A percentile compares a stretch with the other conserved stretches of the same genome.
Evolutionary conservation across 192 early-diverging fungal genomes (phyloP).

Genomic region (Podila verticillata): DNA sequence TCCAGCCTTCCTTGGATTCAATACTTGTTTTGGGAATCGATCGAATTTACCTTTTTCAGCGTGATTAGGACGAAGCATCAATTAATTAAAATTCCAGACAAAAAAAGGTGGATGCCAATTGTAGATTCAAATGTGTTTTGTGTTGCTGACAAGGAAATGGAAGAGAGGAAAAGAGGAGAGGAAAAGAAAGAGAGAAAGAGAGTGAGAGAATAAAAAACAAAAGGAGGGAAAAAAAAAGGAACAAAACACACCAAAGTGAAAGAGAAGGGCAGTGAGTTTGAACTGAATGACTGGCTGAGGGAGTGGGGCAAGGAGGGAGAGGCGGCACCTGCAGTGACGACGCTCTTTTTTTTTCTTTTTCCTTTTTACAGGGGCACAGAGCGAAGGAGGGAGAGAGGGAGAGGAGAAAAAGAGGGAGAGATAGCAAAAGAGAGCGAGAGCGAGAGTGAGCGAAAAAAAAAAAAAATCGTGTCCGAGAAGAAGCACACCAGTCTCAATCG

Average conservation of each 20-base stretch:
- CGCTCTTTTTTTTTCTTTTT: too few species aligned
- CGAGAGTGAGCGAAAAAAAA: conserved; percentile 1
- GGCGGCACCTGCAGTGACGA: too few species aligned
- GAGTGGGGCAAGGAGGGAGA: too few species aligned
- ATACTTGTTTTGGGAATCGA: too few species aligned
- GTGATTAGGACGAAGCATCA: too few species aligned
- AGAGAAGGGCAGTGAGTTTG: not conserved
- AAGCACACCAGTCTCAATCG: not conserved
- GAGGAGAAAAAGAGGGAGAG: not conserved
- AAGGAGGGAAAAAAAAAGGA: not conserved
- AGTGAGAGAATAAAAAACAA: conserved; percentile 1
- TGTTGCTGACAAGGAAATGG: not conserved
- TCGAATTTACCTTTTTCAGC: too few species aligned
- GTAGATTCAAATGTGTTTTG: too few species aligned
- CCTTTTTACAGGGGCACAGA: not conserved
- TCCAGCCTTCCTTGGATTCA: too few species aligned
- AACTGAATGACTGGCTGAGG: too few species aligned
- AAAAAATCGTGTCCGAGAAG: not conserved
- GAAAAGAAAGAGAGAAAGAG: not conserved
- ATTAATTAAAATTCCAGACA: too few species aligned
- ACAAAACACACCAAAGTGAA: not conserved
- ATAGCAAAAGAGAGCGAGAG: not conserved
- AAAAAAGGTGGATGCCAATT: too few species aligned
- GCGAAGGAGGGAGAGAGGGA: not conserved
- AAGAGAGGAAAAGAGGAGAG: not conserved